A percentile compares a stretch with the other conserved stretches of the same genome.
Evolutionary conservation across 176 grass and related monocot species (phyloP).

Genomic region (bread wheat (Triticum aestivum)): IWGSC_CS_RefSeq_v2.1 NC_057801.1:483934852-483935351

Average conservation of each 20-base stretch:
- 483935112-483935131: conserved; percentile 10
- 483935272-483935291: conserved; percentile 38
- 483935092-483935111: conserved; percentile 49
- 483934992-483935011: conserved; percentile 1
- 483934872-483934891: too few species aligned
- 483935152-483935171: conserved; percentile 33
- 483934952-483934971: background rate
- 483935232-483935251: conserved; percentile 30
- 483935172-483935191: conserved; percentile 36
- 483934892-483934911: too few species aligned
- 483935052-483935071: conserved; percentile 31
- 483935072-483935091: conserved; percentile 47
- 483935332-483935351: conserved; percentile 40
- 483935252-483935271: conserved; percentile 47
- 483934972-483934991: background rate
- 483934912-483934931: background rate
- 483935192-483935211: conserved; percentile 18
- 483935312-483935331: conserved; percentile 1
- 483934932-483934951: background rate
- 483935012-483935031: background rate
- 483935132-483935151: conserved; percentile 10
- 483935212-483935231: conserved; percentile 36
- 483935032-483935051: background rate
- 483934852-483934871: too few species aligned
- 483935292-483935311: background rate